Conservation (phyloP, 108 stramenopile genomes). For the Parietichytrium sp. region DNA sequence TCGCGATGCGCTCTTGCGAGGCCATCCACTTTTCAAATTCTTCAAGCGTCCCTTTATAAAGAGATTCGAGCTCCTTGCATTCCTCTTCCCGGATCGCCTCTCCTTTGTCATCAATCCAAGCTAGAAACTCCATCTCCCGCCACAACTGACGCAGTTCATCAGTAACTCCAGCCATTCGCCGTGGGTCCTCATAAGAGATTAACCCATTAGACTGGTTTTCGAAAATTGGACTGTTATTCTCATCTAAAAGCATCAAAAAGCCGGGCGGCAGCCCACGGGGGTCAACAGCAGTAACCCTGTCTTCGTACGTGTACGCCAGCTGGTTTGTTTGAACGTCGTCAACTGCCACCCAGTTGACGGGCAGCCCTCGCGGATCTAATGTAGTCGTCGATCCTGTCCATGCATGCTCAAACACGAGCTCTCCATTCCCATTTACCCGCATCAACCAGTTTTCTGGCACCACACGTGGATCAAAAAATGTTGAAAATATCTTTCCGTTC, state of each 20-base stretch:
- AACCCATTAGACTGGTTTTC: neutral
- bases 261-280: conserved; percentile 34
- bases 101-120: neutral
- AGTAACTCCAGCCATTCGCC: neutral
- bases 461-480: neutral
- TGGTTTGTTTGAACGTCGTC: neutral
- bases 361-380: conserved; percentile 3
- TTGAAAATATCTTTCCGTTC: neutral
- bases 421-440: neutral
- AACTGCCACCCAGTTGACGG: neutral
- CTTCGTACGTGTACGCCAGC: neutral
- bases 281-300: neutral
- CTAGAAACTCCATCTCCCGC: neutral
- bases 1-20: no score
- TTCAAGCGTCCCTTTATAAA: no score
- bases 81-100: neutral
- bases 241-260: neutral
- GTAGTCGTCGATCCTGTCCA: neutral
- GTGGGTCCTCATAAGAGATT: neutral
- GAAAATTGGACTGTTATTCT: neutral
- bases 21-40: no score
- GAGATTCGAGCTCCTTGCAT: neutral
- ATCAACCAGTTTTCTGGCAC: conserved; percentile 24
- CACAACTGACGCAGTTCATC: neutral
- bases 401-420: neutral